Percentiles rank a stretch among this genome's conserved stretches.
Evolutionary conservation across 2,329 filamentous ascomycete genomes (phyloP).

Genomic region (Cercospora sp.): DNA sequence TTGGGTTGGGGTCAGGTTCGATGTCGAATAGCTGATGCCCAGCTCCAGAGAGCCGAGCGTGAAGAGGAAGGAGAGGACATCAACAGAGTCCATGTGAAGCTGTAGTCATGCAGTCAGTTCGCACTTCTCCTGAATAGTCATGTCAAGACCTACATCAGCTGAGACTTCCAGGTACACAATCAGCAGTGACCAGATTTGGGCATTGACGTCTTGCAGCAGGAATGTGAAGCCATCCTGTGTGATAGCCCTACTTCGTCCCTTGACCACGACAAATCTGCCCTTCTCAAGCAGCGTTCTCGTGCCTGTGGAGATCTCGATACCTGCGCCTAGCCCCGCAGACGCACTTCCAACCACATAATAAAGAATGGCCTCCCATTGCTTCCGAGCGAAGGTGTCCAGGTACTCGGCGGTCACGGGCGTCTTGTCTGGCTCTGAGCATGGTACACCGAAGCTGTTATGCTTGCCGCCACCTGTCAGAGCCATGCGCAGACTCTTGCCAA

Average conservation of each 20-base stretch:
- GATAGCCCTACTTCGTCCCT: constrained; percentile 58
- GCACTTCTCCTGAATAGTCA: no score
- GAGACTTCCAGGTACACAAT: constrained; percentile 87
- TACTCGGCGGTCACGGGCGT: constrained; percentile 67
- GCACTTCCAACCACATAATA: constrained; percentile 88
- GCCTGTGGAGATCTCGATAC: constrained; percentile 58
- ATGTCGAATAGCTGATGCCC: constrained; percentile 85
- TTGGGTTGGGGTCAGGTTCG: constrained; percentile 77
- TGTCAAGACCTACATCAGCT: constrained; percentile 43
- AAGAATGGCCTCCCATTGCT: constrained; percentile 92
- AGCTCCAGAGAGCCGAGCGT: constrained; percentile 91
- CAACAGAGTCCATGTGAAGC: constrained; percentile 79
- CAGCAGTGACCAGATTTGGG: constrained; percentile 93
- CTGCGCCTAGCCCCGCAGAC: constrained; percentile 54
- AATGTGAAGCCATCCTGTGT: constrained; percentile 95
- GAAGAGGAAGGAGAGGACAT: constrained; percentile 95
- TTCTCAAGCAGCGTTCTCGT: constrained; percentile 82
- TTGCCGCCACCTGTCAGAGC: constrained; percentile 78
- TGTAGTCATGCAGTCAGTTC: constrained; percentile 28
- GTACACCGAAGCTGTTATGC: constrained; percentile 87
- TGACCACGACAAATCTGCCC: constrained; percentile 72
- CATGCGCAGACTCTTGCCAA: constrained; percentile 77
- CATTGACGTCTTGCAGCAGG: constrained; percentile 89
- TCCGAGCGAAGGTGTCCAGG: constrained; percentile 80
- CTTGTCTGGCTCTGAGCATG: constrained; percentile 65